Percentiles rank a stretch among this genome's conserved stretches.
phyloP scores from a whole-genome alignment of 1,139 yeast species.

The Williopsis jadinii region DNA sequence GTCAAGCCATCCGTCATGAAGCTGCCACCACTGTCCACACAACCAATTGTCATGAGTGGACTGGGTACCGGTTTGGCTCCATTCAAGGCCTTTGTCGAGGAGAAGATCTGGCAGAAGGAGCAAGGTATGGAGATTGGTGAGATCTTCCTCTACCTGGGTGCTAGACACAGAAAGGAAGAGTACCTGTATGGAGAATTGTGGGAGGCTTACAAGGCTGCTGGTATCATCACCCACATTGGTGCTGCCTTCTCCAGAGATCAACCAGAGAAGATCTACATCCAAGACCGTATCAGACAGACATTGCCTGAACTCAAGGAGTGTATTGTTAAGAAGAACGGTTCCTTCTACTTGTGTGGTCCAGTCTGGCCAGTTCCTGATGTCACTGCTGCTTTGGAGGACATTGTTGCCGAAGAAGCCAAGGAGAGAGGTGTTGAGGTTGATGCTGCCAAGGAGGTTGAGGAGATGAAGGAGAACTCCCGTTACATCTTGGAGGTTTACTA shows the following conservation, averaged over 20 bases:
- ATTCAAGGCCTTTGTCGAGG: conserved; percentile 95
- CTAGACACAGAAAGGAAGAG: conserved; percentile 94
- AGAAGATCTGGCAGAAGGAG: conserved; percentile 86
- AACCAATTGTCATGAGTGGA: conserved; percentile 96
- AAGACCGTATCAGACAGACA: conserved; percentile 82
- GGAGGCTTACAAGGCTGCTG: conserved; percentile 94
- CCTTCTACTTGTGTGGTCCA: conserved; percentile 96
- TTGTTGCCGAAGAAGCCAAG: conserved; percentile 65
- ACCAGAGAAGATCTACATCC: conserved; percentile 89
- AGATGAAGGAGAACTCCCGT: conserved; percentile 87
- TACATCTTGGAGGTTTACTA: conserved; percentile 91
- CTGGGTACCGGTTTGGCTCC: conserved; percentile 98
- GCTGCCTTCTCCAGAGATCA: conserved; percentile 99
- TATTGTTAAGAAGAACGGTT: conserved; percentile 70
- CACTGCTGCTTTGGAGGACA: conserved; percentile 83
- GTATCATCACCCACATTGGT: conserved; percentile 88
- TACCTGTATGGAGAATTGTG: conserved; percentile 94
- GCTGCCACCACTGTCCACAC: conserved; percentile 77
- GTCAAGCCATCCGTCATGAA: conserved; percentile 98
- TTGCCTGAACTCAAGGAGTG: conserved; percentile 72
- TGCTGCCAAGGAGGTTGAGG: conserved; percentile 77
- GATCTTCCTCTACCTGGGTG: conserved; percentile 82
- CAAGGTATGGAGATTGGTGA: conserved; percentile 91
- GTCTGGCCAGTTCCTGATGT: conserved; percentile 99
- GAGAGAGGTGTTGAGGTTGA: conserved; percentile 63